Evolutionary conservation across 2,329 filamentous ascomycete genomes (phyloP), one percentile per base, ranked within the genome.

Genomic region (Colletotrichum cuscutae): DNA sequence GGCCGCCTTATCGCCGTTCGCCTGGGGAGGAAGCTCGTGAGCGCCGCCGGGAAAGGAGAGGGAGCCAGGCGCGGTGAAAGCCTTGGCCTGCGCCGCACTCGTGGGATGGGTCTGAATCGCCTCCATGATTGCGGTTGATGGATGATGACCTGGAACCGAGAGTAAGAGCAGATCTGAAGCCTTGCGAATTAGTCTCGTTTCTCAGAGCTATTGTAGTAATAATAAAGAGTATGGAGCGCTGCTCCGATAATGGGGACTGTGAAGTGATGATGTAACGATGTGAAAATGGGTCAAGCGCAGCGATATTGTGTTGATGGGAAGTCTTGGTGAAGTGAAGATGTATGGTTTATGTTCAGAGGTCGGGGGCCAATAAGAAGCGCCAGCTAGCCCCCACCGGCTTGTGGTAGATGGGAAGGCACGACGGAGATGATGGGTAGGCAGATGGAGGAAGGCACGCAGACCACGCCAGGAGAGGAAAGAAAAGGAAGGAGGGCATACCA

Each of bases 21-120:
- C 92, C 73, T 90, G 89, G 56, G 94, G 94, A 75, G 94, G 96
- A 82, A 98, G 83, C 81, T 97, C 95, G 78, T 91, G 91, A 79
- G 92, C 91, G 75, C 92, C 94, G 81, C 94, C 93, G 65, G 96
- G 95, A 84, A 97, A 98, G 74, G 95, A 97, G 78, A 98, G 89
- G 78, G 95, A 98, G 76, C 94, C 94, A 69, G 95, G 94, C 73
- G 95, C 95, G 79, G 95, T 97, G 85, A 98, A 98, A 81, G 94
- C 95, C 89, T 97, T 97, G 76, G 97, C 97, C 90, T 98, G 95
- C 77, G 93, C 91, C 79, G 96, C 95, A 82, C 92, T 98, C 77
- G 93, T 90, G 61, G 97, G 97, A 82, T 98, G 97, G 78, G 96
- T 97, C 80, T 95, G 95, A 79, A 97, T 93, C 79, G 91, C 90